These are phyloP conservation scores for Musa schizocarpa DNA, from an alignment of 176 grass and related monocot genomes.

Conservation along the genomic window DNA sequence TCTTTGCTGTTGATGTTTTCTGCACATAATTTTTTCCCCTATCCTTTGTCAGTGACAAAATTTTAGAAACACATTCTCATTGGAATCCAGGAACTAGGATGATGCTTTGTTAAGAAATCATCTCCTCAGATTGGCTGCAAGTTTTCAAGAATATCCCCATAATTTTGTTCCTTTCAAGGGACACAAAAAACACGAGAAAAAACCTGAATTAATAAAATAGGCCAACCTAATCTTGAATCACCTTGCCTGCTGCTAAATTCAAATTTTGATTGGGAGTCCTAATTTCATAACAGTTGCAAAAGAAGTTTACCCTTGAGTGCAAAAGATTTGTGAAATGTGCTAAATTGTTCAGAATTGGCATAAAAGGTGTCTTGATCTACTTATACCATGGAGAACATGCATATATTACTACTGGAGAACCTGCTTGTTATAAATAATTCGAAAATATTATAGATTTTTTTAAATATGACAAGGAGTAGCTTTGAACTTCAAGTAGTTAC, in stretches of 20 bases:
- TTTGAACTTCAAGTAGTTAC: background rate
- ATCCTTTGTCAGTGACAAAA: too few species aligned
- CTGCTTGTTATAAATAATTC: too few species aligned
- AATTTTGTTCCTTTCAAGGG: background rate
- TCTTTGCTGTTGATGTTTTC: too few species aligned
- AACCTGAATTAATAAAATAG: background rate
- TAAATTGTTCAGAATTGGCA: background rate
- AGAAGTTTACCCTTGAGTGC: background rate
- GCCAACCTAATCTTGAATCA: background rate
- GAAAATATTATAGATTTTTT: background rate
- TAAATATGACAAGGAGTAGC: background rate
- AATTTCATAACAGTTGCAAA: background rate
- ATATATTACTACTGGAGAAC: background rate
- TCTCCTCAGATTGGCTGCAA: background rate
- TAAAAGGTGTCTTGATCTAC: background rate
- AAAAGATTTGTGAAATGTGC: background rate
- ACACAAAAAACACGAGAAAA: background rate
- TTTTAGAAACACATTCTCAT: too few species aligned
- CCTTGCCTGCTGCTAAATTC: background rate
- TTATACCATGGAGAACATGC: background rate
- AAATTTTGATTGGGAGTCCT: background rate
- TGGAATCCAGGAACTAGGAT: too few species aligned
- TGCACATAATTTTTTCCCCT: too few species aligned
- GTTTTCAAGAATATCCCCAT: background rate
- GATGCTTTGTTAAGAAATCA: background rate